Base-by-base conservation (phyloP, 805 yeast genomes). In the Starmerella floris region DNA sequence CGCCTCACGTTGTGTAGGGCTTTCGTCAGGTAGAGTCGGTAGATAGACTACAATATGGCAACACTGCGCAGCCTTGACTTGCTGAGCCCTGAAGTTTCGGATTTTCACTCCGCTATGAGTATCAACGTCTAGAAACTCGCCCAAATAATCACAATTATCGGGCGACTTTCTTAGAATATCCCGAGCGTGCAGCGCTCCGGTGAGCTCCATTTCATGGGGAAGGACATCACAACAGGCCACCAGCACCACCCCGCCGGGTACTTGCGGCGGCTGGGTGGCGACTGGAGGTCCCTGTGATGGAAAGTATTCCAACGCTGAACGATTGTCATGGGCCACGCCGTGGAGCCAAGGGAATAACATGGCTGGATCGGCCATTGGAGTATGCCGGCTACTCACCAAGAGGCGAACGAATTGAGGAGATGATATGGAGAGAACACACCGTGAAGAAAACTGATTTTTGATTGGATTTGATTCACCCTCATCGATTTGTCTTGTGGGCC, bases 321-420 rank as follows among this genome's bases (percentile, higher is more conserved):
- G 63, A 53, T 76, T 74, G 28, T 68, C 65, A 13, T 66, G 67
- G 48, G 78, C 75, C 35, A 81, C 65, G 1, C 94, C 91, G 58
- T 87, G 95, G 22, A 83, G 65, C 95, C 95, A 85, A 0, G 96
- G 96, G 53, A 85, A 87, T 69, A 87, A 73, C 10, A 56, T 55
- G 21, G 67, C 70, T 17, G 87, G 78, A 3, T 72, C 72, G 0
- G 95, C 94, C 32, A 78, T 55, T 2, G 65, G 62, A 23, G 15
- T 21, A 19, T n/a, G 26, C 19, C 30, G 22, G 21, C 23, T 15
- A 9, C 34, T 35, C 19, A 30, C 4, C 13, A 42, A 6, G 10
- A 38, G 38, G 19, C 23, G 31, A n/a, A 28, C 20, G 20, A 36
- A 28, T 27, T 41, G 37, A 11, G 19, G 23, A 13, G 23, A 25